Conservation (phyloP, 345 rosid genomes). For the Citrus reticulata region DNA sequence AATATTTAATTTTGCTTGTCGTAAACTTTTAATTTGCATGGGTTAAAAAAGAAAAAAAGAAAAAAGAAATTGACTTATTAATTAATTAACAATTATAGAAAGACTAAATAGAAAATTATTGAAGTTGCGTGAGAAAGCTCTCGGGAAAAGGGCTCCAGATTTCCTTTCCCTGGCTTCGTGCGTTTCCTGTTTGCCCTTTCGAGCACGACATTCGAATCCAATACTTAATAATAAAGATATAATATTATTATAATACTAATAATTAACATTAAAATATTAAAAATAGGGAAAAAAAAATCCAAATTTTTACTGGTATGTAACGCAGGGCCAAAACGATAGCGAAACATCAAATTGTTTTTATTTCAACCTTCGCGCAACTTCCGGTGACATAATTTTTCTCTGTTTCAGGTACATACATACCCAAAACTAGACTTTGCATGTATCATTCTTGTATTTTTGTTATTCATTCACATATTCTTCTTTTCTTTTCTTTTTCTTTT, state of each 20-base stretch:
- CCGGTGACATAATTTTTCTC: neutral
- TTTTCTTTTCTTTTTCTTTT: neutral
- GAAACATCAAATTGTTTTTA: neutral
- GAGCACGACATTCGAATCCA: neutral
- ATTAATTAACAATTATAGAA: neutral
- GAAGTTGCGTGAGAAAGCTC: neutral
- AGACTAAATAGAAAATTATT: neutral
- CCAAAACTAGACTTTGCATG: neutral
- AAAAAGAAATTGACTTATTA: neutral
- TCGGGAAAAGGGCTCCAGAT: neutral
- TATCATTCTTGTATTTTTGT: neutral
- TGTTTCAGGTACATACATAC: neutral
- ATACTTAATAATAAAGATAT: neutral
- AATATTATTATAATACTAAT: no score
- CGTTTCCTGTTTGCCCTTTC: neutral
- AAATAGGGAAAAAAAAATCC: neutral
- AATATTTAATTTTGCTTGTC: no score
- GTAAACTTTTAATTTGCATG: neutral
- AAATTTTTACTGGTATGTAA: neutral
- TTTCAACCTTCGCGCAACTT: neutral
- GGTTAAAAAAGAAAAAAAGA: neutral
- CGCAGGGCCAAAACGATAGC: neutral
- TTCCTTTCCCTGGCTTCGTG: neutral
- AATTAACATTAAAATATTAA: neutral
- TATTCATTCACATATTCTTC: neutral